Percentiles rank a stretch among this genome's conserved stretches.
phyloP scores from a whole-genome alignment of 192 early-diverging fungal genomes.

The Pilobolus umbonatus region DNA sequence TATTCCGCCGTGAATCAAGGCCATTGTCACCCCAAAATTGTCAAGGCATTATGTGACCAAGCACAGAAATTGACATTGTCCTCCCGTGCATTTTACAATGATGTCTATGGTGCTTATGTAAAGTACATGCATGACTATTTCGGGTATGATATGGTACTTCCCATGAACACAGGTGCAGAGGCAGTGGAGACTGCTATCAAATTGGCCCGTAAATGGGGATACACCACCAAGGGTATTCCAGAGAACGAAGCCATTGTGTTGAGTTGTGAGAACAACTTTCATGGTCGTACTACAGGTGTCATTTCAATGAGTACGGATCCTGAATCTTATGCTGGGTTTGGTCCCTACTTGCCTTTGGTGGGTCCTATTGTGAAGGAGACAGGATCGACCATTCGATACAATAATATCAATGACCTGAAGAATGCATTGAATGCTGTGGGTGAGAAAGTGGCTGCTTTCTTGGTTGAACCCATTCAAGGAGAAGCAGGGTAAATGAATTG shows the following conservation, averaged over 20 bases:
- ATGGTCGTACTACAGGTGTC: constrained; percentile 89
- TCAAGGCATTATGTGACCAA: constrained; percentile 87
- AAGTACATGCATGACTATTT: constrained; percentile 92
- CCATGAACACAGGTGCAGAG: constrained; percentile 99
- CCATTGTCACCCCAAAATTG: constrained; percentile 95
- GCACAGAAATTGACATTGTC: constrained; percentile 77
- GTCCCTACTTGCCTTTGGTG: constrained; percentile 89
- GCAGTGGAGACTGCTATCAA: constrained; percentile 99
- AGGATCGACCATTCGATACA: constrained; percentile 71
- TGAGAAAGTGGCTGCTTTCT: constrained; percentile 83
- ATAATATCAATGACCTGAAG: constrained; percentile 84
- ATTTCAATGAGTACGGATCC: constrained; percentile 96
- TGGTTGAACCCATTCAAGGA: constrained; percentile 99
- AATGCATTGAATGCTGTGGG: constrained; percentile 79
- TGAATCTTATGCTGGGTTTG: constrained; percentile 76
- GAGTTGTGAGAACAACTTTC: constrained; percentile 88
- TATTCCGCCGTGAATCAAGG: constrained; percentile 88
- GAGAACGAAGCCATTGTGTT: constrained; percentile 78
- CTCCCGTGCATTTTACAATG: constrained; percentile 97
- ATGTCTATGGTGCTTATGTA: constrained; percentile 85
- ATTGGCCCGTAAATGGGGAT: constrained; percentile 96
- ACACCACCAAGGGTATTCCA: constrained; percentile 84
- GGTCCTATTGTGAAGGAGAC: constrained; percentile 76
- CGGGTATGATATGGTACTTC: constrained; percentile 96
- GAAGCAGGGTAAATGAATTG: constrained; percentile 75